Conservation (phyloP, 148 eudicot species). For the Diospyros lotus region DNA sequence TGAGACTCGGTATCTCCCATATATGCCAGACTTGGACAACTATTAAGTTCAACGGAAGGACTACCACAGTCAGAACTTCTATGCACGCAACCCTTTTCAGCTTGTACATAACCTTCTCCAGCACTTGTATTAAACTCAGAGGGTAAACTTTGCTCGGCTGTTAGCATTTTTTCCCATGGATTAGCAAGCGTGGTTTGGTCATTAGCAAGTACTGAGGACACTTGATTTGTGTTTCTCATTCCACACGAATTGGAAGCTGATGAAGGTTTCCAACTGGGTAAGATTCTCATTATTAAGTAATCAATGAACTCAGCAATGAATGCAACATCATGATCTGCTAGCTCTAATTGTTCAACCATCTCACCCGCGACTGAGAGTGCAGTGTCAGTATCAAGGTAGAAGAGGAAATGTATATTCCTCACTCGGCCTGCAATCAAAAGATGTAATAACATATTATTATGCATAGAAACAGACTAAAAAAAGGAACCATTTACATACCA, state of each 20-base stretch:
- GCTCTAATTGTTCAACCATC: slow-evolving; percentile 76
- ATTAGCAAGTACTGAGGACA: slow-evolving; percentile 7
- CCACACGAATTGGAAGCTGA: slow-evolving; percentile 15
- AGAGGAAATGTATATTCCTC: slow-evolving; percentile 57
- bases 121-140: slow-evolving; percentile 2
- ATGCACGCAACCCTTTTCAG: slow-evolving; percentile 6
- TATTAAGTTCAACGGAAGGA: slow-evolving; percentile 13
- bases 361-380: slow-evolving; percentile 66
- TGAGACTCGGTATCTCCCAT: slow-evolving; percentile 30
- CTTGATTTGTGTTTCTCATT: slow-evolving; percentile 6
- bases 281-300: slow-evolving; percentile 40
- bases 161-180: slow-evolving; percentile 20
- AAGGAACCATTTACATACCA: slow-evolving; percentile 19
- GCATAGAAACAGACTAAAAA: neutral
- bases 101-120: slow-evolving; percentile 11
- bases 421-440: slow-evolving; percentile 41
- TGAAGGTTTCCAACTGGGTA: slow-evolving; percentile 43
- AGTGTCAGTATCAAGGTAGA: slow-evolving; percentile 69
- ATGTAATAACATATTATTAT: neutral
- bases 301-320: slow-evolving; percentile 79
- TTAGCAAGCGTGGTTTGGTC: slow-evolving; percentile 8
- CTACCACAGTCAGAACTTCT: slow-evolving; percentile 3
- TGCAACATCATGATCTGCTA: slow-evolving; percentile 58
- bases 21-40: slow-evolving; percentile 19
- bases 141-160: slow-evolving; percentile 8